Conservation (phyloP, 352 stramenopile genomes). For the Peronospora farinosa region DNA sequence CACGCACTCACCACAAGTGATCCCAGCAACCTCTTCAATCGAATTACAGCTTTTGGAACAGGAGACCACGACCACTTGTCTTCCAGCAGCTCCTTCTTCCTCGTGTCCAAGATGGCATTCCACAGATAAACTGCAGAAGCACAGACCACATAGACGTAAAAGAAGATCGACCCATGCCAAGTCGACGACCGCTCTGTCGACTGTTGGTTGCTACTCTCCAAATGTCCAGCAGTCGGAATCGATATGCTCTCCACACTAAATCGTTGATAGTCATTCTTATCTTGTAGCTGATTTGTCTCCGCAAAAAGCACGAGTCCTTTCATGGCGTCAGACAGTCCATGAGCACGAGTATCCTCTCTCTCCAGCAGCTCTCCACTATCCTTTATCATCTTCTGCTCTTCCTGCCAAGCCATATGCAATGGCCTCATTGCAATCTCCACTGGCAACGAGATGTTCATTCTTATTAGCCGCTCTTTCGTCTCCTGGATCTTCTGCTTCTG, state of each 20-base stretch:
- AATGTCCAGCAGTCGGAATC: constrained; percentile 1
- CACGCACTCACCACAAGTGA: constrained; percentile 33
- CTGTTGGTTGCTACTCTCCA: neutral
- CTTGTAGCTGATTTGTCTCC: constrained; percentile 7
- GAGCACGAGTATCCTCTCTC: neutral
- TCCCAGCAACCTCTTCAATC: constrained; percentile 30
- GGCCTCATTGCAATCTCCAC: constrained; percentile 15
- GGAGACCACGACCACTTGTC: constrained; percentile 31
- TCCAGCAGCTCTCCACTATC: neutral
- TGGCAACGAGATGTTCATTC: constrained; percentile 25
- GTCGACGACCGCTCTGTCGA: constrained; percentile 2
- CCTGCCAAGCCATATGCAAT: constrained; percentile 8
- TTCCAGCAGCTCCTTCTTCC: constrained; percentile 12
- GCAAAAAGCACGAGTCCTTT: constrained; percentile 8
- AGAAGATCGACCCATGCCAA: constrained; percentile 23
- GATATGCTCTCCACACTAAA: constrained; percentile 11
- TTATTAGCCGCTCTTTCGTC: constrained; percentile 15
- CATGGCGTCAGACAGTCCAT: constrained; percentile 1
- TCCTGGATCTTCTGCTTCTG: constrained; percentile 27
- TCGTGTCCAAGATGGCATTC: constrained; percentile 12
- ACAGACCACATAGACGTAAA: constrained; percentile 30
- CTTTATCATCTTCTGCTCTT: constrained; percentile 1
- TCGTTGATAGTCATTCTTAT: constrained; percentile 6
- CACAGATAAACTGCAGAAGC: constrained; percentile 31
- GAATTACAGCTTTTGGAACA: constrained; percentile 23